These are phyloP conservation scores for Pulveroboletus sp. DNA, from an alignment of 768 basidiomycete genomes.

Conservation along the genomic window DNA sequence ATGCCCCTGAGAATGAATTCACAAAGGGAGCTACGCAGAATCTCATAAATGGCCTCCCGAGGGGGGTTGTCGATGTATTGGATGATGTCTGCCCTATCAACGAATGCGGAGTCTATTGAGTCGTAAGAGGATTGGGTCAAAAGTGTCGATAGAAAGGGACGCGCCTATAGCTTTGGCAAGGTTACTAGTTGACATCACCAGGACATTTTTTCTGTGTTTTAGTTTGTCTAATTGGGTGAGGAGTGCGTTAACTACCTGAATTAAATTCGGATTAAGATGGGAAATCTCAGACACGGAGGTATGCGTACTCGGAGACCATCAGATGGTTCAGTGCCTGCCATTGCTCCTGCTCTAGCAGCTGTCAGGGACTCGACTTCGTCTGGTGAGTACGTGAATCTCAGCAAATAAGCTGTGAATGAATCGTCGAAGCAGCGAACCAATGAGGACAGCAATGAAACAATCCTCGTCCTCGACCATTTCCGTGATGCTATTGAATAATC, in stretches of 20 bases:
- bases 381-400: constrained; percentile 28
- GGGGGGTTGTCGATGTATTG: constrained; percentile 93
- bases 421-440: constrained; percentile 49
- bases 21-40: constrained; percentile 74
- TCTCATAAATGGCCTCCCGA: constrained; percentile 90
- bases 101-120: constrained; percentile 81
- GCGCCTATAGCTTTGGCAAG: constrained; percentile 86
- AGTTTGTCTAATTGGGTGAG: constrained; percentile 96
- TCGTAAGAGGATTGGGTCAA: background rate
- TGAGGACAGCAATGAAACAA: constrained; percentile 89
- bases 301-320: constrained; percentile 83
- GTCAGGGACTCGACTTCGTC: constrained; percentile 98
- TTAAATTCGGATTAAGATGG: background rate
- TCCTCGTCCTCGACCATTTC: constrained; percentile 92
- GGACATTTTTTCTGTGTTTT: constrained; percentile 87
- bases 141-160: background rate
- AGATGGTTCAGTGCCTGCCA: constrained; percentile 93
- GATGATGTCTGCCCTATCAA: constrained; percentile 95
- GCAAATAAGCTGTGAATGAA: constrained; percentile 4
- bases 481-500: constrained; percentile 82
- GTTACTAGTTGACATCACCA: constrained; percentile 97
- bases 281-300: background rate
- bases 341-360: constrained; percentile 89
- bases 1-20: constrained; percentile 80
- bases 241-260: constrained; percentile 93